Evolutionary conservation across 2,329 filamentous ascomycete species (phyloP).

Genomic region (Fusarium coffeatum): DNA sequence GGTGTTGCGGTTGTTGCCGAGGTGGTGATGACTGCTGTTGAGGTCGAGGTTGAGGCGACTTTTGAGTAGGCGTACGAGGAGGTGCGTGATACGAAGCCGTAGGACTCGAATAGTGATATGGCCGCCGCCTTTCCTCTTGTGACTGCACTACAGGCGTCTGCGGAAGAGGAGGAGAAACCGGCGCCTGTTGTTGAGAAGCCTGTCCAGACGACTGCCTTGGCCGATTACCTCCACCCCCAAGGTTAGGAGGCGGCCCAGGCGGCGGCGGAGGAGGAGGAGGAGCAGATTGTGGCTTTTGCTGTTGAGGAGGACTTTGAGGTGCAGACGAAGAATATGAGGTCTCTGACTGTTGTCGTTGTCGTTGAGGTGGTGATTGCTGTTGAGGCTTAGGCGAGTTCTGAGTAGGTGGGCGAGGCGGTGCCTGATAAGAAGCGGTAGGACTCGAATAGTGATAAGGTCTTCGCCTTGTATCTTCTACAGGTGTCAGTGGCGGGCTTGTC

Average conservation of each 20-base stretch:
- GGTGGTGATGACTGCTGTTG: background rate
- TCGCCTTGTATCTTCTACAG: too few relatives aligned
- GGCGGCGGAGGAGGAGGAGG: background rate
- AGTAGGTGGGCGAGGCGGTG: too few relatives aligned
- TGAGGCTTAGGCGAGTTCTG: background rate
- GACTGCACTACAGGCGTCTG: too few relatives aligned
- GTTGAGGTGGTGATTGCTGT: background rate
- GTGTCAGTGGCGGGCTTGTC: too few relatives aligned
- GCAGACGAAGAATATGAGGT: background rate
- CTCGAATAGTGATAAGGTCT: too few relatives aligned
- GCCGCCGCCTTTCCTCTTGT: too few relatives aligned
- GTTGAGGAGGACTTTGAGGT: too few relatives aligned
- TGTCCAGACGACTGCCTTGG: background rate
- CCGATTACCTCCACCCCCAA: background rate
- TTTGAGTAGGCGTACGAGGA: background rate
- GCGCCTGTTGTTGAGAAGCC: background rate
- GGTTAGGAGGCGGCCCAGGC: conserved; percentile 14
- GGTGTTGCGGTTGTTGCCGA: background rate
- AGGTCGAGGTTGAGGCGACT: background rate
- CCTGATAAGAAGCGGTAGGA: too few relatives aligned
- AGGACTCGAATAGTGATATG: background rate
- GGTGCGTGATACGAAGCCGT: background rate
- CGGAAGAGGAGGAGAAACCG: too few relatives aligned
- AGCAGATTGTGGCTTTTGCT: background rate
- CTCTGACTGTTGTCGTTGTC: too few relatives aligned